Conservation (phyloP, 257 asterid species). For the Solanum neorickii region DNA sequence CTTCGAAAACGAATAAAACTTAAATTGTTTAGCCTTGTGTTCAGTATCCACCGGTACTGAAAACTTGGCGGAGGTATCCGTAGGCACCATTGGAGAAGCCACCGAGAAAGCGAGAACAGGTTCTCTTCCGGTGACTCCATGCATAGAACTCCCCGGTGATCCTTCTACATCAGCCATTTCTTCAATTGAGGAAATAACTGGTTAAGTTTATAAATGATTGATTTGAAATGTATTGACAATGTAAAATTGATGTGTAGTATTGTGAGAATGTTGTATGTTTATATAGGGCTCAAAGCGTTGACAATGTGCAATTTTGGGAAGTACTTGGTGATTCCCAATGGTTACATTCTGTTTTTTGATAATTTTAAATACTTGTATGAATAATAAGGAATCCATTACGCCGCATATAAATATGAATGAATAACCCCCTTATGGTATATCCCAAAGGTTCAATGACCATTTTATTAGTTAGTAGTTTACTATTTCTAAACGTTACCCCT, state of each 20-base stretch:
- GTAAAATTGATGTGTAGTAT: neutral
- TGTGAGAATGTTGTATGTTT: neutral
- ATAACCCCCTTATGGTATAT: conserved; percentile 6
- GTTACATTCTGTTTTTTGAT: neutral
- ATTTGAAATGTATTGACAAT: neutral
- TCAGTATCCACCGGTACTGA: conserved; percentile 54
- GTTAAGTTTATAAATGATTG: neutral
- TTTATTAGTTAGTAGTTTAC: no score
- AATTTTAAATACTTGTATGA: neutral
- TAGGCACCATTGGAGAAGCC: conserved; percentile 34
- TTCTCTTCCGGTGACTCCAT: conserved; percentile 38
- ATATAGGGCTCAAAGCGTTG: neutral
- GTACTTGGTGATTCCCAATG: neutral
- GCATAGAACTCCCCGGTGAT: conserved; percentile 39
- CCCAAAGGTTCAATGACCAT: conserved; percentile 9
- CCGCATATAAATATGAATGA: conserved; percentile 5
- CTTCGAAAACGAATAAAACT: conserved; percentile 34
- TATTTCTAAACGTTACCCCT: neutral
- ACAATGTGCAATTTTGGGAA: neutral
- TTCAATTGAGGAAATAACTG: neutral
- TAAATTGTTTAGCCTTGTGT: conserved; percentile 42
- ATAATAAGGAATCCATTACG: neutral
- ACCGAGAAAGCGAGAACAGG: conserved; percentile 18
- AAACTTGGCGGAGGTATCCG: conserved; percentile 36
- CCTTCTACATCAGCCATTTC: conserved; percentile 18